Conservation (phyloP, 2,329 filamentous ascomycete genomes). For the Juglanconis oblonga region DNA sequence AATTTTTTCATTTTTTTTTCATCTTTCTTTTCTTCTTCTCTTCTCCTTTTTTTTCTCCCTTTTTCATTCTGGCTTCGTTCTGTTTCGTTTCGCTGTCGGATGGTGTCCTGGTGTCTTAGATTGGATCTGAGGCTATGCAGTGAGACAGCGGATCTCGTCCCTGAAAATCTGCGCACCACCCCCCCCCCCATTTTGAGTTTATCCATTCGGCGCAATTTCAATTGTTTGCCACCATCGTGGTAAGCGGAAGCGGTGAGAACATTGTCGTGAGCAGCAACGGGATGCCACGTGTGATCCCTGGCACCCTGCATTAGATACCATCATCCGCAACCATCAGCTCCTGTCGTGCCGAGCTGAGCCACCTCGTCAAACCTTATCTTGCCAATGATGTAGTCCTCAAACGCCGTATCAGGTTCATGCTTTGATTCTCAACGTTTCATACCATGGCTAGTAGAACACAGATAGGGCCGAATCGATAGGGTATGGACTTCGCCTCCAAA, state of each 20-base stretch:
- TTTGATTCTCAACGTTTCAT: conserved; percentile 11
- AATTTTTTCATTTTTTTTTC: background rate
- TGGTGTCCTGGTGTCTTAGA: background rate
- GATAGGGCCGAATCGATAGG: background rate
- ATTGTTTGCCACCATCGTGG: background rate
- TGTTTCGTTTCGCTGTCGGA: background rate
- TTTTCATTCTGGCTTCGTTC: too few relatives aligned
- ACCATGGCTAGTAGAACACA: conserved; percentile 14
- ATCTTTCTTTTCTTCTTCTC: too few relatives aligned
- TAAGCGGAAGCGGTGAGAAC: conserved; percentile 9
- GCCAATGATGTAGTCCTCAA: background rate
- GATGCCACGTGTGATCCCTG: conserved; percentile 4
- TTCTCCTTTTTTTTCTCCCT: too few relatives aligned
- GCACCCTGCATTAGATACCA: conserved; percentile 4
- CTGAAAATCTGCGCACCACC: background rate
- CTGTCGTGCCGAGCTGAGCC: conserved; percentile 8
- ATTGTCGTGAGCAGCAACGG: background rate
- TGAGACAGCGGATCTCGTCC: conserved; percentile 1
- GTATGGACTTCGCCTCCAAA: conserved; percentile 4
- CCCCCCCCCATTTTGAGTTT: too few relatives aligned
- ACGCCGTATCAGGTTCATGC: conserved; percentile 10
- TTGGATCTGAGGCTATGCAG: conserved; percentile 10
- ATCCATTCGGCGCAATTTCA: background rate
- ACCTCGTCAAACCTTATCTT: background rate
- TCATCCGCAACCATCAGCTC: conserved; percentile 11